Conservation (phyloP, 345 rosid species). For the Salix dunnii region DNA sequence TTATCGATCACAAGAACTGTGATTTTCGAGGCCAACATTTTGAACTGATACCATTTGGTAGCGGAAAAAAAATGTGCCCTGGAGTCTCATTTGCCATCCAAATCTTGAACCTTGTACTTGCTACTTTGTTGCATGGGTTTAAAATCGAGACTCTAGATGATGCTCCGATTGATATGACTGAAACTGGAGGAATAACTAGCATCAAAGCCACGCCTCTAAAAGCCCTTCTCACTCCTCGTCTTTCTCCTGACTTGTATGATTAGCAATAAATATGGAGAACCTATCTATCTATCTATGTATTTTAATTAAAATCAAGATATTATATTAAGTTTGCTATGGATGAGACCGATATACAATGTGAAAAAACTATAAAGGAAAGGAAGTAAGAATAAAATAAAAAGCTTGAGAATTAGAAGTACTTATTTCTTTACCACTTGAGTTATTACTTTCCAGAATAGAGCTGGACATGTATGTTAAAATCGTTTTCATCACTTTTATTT, state of each 20-base stretch:
- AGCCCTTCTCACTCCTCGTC: slow-evolving; percentile 22
- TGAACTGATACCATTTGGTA: slow-evolving; percentile 10
- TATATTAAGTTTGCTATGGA: too few relatives aligned
- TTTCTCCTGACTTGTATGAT: background rate
- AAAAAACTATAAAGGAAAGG: too few relatives aligned
- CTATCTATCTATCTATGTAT: too few relatives aligned
- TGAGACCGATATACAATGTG: too few relatives aligned
- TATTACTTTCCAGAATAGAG: too few relatives aligned
- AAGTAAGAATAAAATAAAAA: too few relatives aligned
- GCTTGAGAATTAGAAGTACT: background rate
- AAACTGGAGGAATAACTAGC: slow-evolving; percentile 16
- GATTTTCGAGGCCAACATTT: slow-evolving; percentile 9
- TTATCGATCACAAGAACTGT: background rate
- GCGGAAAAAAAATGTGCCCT: slow-evolving; percentile 16
- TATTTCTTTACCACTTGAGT: too few relatives aligned
- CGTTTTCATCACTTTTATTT: too few relatives aligned
- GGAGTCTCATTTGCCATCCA: slow-evolving; percentile 9
- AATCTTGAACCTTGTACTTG: slow-evolving; percentile 1
- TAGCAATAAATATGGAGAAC: background rate
- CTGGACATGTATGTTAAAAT: too few relatives aligned
- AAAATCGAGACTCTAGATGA: background rate
- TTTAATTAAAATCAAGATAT: too few relatives aligned
- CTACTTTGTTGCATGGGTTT: slow-evolving; percentile 5
- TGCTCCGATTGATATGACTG: slow-evolving; percentile 21
- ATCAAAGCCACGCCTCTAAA: slow-evolving; percentile 20